phyloP scores from a whole-genome alignment of 345 rosid species.

The Acer campestre region DNA sequence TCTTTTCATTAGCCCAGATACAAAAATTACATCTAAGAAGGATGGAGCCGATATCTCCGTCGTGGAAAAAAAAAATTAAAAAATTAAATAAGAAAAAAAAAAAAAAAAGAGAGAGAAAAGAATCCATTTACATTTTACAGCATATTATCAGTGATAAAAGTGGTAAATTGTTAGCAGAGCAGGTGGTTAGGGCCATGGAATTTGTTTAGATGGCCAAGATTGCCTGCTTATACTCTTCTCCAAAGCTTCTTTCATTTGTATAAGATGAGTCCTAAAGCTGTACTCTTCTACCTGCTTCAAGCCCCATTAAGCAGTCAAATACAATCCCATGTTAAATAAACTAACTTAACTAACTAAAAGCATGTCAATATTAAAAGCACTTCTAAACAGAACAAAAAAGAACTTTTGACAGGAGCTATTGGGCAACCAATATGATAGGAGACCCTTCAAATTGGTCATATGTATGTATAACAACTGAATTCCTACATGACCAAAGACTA shows the following conservation, averaged over 20 bases:
- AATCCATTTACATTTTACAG: constrained; percentile 40
- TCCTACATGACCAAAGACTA: constrained; percentile 19
- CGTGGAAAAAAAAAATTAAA: neutral
- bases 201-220: constrained; percentile 27
- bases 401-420: too few species aligned
- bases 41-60: constrained; percentile 23
- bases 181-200: constrained; percentile 36
- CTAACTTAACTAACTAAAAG: neutral
- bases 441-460: constrained; percentile 10
- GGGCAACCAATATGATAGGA: constrained; percentile 20
- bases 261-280: constrained; percentile 61
- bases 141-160: constrained; percentile 12
- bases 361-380: neutral
- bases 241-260: constrained; percentile 60
- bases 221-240: constrained; percentile 35
- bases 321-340: neutral
- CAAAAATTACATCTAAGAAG: constrained; percentile 25
- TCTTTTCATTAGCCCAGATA: constrained; percentile 25
- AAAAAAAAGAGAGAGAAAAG: constrained; percentile 5
- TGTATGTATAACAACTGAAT: constrained; percentile 15
- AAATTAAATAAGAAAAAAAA: neutral
- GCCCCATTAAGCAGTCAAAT: constrained; percentile 16
- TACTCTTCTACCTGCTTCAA: constrained; percentile 51
- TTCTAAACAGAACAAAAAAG: neutral
- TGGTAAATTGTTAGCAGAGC: constrained; percentile 34